phyloP scores from a whole-genome alignment of 257 asterid genomes.

The Datura wrightii region DNA sequence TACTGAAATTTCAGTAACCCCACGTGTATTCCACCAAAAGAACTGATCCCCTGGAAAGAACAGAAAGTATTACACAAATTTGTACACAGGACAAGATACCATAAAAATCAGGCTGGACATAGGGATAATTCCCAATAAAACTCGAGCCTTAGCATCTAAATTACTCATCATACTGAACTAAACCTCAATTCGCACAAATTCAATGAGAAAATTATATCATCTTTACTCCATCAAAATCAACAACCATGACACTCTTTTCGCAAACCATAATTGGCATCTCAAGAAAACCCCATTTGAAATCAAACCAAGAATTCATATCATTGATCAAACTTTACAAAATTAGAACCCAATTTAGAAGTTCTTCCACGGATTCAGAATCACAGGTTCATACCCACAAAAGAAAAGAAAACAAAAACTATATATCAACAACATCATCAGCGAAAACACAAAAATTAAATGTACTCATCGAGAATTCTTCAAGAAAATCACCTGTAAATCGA shows the following conservation, averaged over 20 bases:
- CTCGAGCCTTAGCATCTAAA: neutral
- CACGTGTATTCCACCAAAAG: neutral
- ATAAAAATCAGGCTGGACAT: neutral
- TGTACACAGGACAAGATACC: neutral
- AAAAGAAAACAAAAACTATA: neutral
- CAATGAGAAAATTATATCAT: neutral
- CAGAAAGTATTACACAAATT: neutral
- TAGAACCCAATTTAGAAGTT: neutral
- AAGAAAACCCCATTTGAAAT: neutral
- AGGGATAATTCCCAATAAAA: neutral
- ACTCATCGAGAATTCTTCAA: neutral
- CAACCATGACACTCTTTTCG: neutral
- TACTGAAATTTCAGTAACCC: neutral
- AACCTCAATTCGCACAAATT: neutral
- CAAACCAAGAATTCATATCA: neutral
- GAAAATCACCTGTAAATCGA: slow-evolving; percentile 14
- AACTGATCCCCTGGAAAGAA: slow-evolving; percentile 9
- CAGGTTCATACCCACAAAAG: neutral
- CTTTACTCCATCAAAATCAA: slow-evolving; percentile 20
- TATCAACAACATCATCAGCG: neutral
- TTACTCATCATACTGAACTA: neutral
- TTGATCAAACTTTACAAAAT: neutral
- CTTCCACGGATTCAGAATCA: neutral
- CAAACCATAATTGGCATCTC: neutral
- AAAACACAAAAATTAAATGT: neutral